A percentile compares a stretch with the other conserved stretches of the same genome.
Evolutionary conservation across 441 rosid species (phyloP).

Genomic region (Hypseocharis bilobata): DNA sequence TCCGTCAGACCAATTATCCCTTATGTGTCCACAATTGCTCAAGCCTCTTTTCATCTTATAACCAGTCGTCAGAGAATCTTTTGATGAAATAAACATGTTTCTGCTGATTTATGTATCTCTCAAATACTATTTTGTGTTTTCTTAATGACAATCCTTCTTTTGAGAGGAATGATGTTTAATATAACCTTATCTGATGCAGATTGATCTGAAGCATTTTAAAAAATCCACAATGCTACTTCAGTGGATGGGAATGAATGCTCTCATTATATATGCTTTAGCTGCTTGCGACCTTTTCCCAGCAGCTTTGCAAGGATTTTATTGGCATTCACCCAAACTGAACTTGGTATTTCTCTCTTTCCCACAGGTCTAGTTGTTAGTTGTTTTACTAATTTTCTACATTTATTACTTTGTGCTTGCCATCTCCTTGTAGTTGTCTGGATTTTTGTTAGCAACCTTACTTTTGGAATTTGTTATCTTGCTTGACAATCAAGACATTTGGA

Average conservation of each 20-base stretch:
- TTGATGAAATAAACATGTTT: neutral
- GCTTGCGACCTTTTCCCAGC: slow-evolving; percentile 47
- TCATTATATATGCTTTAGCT: slow-evolving; percentile 44
- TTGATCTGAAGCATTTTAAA: slow-evolving; percentile 37
- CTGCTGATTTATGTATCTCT: neutral
- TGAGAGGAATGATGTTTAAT: neutral
- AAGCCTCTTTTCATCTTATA: neutral
- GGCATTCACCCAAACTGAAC: slow-evolving; percentile 46
- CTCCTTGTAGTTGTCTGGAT: too few species aligned
- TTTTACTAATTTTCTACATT: neutral
- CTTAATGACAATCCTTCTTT: neutral
- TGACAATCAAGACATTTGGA: neutral
- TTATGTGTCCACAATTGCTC: neutral
- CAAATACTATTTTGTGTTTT: neutral
- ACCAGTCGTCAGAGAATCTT: neutral
- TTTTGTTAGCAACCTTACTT: too few species aligned
- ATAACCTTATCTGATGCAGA: slow-evolving; percentile 33
- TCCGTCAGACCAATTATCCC: neutral
- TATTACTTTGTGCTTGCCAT: too few species aligned
- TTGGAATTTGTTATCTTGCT: neutral
- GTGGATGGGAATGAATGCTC: slow-evolving; percentile 64
- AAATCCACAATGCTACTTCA: slow-evolving; percentile 33
- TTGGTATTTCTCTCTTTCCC: slow-evolving; percentile 28
- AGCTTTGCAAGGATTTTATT: slow-evolving; percentile 45
- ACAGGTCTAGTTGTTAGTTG: neutral